phyloP scores from a whole-genome alignment of 2,329 filamentous ascomycete species.

The Tolypocladium ophioglossoides region DNA sequence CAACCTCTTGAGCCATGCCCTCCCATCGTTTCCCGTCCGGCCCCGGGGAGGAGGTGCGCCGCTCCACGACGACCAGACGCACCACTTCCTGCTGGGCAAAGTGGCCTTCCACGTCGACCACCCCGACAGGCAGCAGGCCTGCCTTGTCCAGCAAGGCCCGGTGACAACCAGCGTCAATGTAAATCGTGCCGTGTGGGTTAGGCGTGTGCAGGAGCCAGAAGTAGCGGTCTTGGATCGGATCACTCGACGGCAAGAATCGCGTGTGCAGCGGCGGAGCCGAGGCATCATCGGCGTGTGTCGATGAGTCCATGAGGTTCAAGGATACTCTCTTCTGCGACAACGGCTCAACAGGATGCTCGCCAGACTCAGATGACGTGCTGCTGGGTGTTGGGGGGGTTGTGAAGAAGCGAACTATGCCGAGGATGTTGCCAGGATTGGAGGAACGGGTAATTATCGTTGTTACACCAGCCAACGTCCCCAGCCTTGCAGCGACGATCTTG shows the following conservation, averaged over 20 bases:
- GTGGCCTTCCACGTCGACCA: constrained; percentile 77
- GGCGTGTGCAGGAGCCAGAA: constrained; percentile 97
- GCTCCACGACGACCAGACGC: constrained; percentile 68
- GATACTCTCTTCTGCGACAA: constrained; percentile 32
- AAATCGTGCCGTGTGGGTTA: constrained; percentile 79
- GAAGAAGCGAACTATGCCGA: constrained; percentile 73
- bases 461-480: constrained; percentile 89
- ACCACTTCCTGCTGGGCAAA: constrained; percentile 94
- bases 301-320: constrained; percentile 20
- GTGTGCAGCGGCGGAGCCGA: constrained; percentile 59
- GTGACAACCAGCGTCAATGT: constrained; percentile 86
- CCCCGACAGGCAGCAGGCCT: constrained; percentile 79
- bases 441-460: constrained; percentile 93
- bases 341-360: constrained; percentile 21
- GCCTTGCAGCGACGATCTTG: constrained; percentile 85
- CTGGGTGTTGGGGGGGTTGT: constrained; percentile 30
- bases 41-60: constrained; percentile 33
- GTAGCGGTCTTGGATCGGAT: constrained; percentile 83
- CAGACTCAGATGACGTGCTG: constrained; percentile 4
- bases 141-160: constrained; percentile 72
- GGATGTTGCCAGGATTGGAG: constrained; percentile 86
- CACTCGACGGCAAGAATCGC: constrained; percentile 74
- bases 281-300: constrained; percentile 12
- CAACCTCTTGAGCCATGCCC: constrained; percentile 58
- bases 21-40: constrained; percentile 37